Conservation (phyloP, 1,139 yeast genomes). For the Kodamaea fungicola region DNA sequence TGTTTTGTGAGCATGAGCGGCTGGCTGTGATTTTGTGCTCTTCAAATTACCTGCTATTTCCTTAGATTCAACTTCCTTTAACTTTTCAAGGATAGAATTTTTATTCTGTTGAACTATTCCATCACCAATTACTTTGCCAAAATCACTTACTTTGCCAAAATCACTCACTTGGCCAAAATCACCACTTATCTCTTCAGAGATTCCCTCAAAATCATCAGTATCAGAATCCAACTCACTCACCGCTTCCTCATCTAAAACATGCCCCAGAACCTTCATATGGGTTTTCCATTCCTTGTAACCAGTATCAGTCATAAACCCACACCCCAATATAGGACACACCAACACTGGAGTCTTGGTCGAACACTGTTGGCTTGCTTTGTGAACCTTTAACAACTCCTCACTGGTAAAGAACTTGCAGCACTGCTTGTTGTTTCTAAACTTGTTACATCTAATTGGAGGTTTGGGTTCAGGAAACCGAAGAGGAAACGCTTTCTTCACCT, state of each 20-base stretch:
- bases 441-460: slow-evolving; percentile 1
- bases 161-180: slow-evolving; percentile 1
- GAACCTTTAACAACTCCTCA: slow-evolving; percentile 17
- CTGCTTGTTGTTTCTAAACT: slow-evolving; percentile 1
- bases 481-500: slow-evolving; percentile 26
- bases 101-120: too few relatives aligned
- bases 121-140: not conserved
- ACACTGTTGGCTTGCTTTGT: slow-evolving; percentile 22
- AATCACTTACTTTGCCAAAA: slow-evolving; percentile 2
- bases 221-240: too few relatives aligned
- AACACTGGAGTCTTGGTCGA: slow-evolving; percentile 29
- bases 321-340: slow-evolving; percentile 41
- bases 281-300: slow-evolving; percentile 32
- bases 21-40: too few relatives aligned
- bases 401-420: slow-evolving; percentile 21
- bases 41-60: too few relatives aligned
- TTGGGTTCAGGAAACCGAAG: slow-evolving; percentile 20
- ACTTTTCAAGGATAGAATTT: too few relatives aligned
- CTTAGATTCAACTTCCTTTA: too few relatives aligned
- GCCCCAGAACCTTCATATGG: slow-evolving; percentile 21
- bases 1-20: not conserved
- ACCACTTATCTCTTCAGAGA: not conserved
- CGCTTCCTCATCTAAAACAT: slow-evolving; percentile 4
- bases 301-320: slow-evolving; percentile 38
- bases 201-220: slow-evolving; percentile 1